A percentile compares a stretch with the other conserved stretches of the same genome.
Evolutionary conservation across 2,329 filamentous ascomycete species (phyloP).

Genomic region (Apiospora aurea): DNA sequence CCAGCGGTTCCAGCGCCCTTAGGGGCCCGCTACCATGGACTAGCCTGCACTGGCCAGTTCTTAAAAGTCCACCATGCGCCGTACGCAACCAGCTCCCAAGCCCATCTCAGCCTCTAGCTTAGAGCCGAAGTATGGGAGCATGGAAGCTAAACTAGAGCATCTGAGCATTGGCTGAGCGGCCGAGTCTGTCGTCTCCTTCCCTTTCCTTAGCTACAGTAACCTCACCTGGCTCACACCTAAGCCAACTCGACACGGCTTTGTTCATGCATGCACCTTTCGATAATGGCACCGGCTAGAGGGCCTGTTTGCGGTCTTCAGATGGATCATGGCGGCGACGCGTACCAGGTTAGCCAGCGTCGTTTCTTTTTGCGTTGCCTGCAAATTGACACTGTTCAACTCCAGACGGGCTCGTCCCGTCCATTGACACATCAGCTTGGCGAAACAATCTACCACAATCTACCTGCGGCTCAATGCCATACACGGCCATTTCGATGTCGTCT

Average conservation of each 20-base stretch:
- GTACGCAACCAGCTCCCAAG: constrained; percentile 9
- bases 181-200: background rate
- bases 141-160: constrained; percentile 7
- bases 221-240: constrained; percentile 17
- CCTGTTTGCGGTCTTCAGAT: background rate
- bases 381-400: constrained; percentile 1
- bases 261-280: constrained; percentile 13
- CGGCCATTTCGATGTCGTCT: constrained; percentile 5
- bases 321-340: background rate
- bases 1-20: background rate
- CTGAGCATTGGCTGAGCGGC: background rate
- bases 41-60: constrained; percentile 20
- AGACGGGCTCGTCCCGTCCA: constrained; percentile 2
- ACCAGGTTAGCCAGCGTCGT: no score
- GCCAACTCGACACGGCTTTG: background rate
- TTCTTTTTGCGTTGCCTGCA: background rate
- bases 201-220: background rate
- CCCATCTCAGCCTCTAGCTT: constrained; percentile 13
- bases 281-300: background rate
- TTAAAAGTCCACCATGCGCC: constrained; percentile 4
- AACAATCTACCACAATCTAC: constrained; percentile 18
- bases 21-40: background rate
- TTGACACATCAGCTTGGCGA: constrained; percentile 10
- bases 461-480: constrained; percentile 15
- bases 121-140: constrained; percentile 16